Evolutionary conservation across 1,284 basidiomycete species (phyloP).

Genomic region (Puccinia hordei): DNA sequence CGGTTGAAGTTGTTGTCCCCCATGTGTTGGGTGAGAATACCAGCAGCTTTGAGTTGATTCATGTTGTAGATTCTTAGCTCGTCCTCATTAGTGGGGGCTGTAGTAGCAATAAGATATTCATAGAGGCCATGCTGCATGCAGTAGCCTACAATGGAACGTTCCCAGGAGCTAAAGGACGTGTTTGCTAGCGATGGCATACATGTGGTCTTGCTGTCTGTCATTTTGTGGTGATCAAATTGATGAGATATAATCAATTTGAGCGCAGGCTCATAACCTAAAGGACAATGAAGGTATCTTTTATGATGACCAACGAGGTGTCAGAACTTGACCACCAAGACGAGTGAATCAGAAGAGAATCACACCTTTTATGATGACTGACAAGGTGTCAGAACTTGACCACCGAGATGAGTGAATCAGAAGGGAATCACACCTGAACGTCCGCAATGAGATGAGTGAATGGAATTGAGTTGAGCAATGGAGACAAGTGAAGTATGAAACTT

Average conservation of each 20-base stretch:
- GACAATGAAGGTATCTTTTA: too few species aligned
- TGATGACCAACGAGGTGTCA: too few species aligned
- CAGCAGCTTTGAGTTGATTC: not conserved
- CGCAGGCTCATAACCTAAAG: too few species aligned
- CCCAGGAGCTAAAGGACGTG: not conserved
- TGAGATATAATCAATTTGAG: not conserved
- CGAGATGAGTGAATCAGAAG: too few species aligned
- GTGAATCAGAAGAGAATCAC: too few species aligned
- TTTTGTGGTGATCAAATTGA: not conserved
- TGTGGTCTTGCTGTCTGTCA: not conserved
- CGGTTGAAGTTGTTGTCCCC: slow-evolving; percentile 1
- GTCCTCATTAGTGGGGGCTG: not conserved
- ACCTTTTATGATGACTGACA: too few species aligned
- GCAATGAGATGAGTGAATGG: too few species aligned
- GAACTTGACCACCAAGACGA: too few species aligned
- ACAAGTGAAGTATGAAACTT: too few species aligned
- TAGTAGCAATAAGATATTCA: not conserved
- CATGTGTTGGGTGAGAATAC: slow-evolving; percentile 4
- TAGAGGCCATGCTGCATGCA: slow-evolving; percentile 15
- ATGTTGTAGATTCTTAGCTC: not conserved
- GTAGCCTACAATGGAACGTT: not conserved
- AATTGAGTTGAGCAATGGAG: too few species aligned
- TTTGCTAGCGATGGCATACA: not conserved
- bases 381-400: too few species aligned
- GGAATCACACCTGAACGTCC: too few species aligned